phyloP scores from a whole-genome alignment of 148 eudicot genomes.

The Fallopia convolvulus region DNA sequence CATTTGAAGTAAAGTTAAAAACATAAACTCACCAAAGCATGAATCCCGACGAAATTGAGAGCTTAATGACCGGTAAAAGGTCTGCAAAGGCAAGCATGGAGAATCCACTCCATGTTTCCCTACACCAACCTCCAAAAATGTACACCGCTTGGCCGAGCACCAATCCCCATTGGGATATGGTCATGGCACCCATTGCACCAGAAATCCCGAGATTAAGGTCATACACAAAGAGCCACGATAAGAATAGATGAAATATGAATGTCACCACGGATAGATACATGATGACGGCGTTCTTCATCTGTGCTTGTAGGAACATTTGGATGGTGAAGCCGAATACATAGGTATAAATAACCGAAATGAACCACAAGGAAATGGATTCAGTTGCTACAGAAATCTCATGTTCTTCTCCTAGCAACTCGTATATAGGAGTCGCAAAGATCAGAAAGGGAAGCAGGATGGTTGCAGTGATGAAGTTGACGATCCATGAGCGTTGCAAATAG shows the following conservation, averaged over 20 bases:
- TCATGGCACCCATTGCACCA: conserved; percentile 15
- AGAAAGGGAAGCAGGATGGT: conserved; percentile 11
- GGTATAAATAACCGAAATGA: conserved; percentile 8
- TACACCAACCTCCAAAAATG: not conserved
- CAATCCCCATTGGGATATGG: conserved; percentile 1
- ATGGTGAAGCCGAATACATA: conserved; percentile 5
- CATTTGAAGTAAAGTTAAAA: no score
- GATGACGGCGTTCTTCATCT: conserved; percentile 12
- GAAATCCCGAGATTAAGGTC: not conserved
- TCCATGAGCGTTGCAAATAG: conserved; percentile 18
- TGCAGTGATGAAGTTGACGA: not conserved
- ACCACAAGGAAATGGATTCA: conserved; percentile 7
- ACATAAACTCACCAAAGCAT: not conserved
- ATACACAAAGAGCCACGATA: conserved; percentile 12
- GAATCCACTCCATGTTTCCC: conserved; percentile 1
- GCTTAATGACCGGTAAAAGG: not conserved
- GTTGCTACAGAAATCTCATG: not conserved
- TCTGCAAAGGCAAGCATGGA: not conserved
- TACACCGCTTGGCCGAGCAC: not conserved
- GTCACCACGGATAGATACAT: not conserved
- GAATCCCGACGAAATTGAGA: not conserved
- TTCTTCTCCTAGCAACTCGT: conserved; percentile 8
- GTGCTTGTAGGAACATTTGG: conserved; percentile 17
- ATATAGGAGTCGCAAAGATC: conserved; percentile 10
- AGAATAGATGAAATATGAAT: not conserved